Evolutionary conservation across 139 green algal species (phyloP).

Genomic region (Chlamydomonas applanata): DNA sequence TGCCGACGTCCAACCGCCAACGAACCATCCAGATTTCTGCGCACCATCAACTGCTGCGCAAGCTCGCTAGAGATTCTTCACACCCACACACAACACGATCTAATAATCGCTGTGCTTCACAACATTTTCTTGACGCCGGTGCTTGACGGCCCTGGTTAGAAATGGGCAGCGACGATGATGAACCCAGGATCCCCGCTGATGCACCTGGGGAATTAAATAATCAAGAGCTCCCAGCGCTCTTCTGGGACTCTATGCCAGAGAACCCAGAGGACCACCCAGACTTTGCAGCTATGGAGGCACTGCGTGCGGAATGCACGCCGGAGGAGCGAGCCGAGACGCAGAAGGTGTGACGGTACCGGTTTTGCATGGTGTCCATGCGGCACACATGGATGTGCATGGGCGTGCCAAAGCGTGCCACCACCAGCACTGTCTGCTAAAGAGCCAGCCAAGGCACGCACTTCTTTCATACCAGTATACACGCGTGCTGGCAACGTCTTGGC

Average conservation of each 20-base stretch:
- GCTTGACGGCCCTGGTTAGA: not conserved
- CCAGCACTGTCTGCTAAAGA: too few relatives aligned
- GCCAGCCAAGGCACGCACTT: too few relatives aligned
- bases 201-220: slow-evolving; percentile 5
- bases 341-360: slow-evolving; percentile 60
- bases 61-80: too few relatives aligned
- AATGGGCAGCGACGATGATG: not conserved
- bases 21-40: too few relatives aligned
- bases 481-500: too few relatives aligned
- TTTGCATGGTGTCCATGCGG: not conserved
- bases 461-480: too few relatives aligned
- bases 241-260: slow-evolving; percentile 73
- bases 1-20: too few relatives aligned
- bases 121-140: not conserved
- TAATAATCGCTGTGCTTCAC: not conserved
- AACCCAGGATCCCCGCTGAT: not conserved
- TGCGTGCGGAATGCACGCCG: slow-evolving; percentile 69
- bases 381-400: too few relatives aligned
- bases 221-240: slow-evolving; percentile 52
- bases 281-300: slow-evolving; percentile 59
- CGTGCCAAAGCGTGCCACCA: not conserved
- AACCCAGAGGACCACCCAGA: slow-evolving; percentile 58
- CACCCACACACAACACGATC: too few relatives aligned
- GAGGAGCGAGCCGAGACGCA: slow-evolving; percentile 69
- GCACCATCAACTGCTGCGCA: too few relatives aligned